These are phyloP conservation scores for Candolleomyces aberdarensis DNA, from an alignment of 768 basidiomycete genomes.

Conservation along the genomic window DNA sequence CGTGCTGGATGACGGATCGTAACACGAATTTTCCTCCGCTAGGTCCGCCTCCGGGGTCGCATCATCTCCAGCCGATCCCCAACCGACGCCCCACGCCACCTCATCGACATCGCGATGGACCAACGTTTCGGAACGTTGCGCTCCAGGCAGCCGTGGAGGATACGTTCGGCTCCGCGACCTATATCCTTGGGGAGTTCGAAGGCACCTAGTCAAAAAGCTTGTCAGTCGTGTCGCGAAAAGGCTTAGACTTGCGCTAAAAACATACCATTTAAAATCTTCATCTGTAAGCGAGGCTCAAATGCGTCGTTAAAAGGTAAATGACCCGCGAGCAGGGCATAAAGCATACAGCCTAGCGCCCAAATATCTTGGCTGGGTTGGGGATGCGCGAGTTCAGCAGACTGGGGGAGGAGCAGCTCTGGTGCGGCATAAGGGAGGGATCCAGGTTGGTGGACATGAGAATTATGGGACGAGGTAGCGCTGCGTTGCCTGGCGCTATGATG, in stretches of 20 bases:
- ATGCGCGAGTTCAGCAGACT: conserved; percentile 32
- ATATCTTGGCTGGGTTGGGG: conserved; percentile 83
- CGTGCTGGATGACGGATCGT: conserved; percentile 17
- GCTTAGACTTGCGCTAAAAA: conserved; percentile 15
- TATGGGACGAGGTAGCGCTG: conserved; percentile 37
- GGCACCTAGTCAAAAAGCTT: conserved; percentile 41
- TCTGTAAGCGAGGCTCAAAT: conserved; percentile 87
- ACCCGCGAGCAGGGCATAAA: conserved; percentile 83
- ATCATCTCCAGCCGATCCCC: conserved; percentile 52
- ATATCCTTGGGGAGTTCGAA: conserved; percentile 57
- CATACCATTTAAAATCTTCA: conserved; percentile 86
- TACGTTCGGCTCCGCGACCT: conserved; percentile 59
- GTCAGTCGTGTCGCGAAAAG: conserved; percentile 8
- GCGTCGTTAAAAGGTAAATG: conserved; percentile 84
- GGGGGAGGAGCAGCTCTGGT: conserved; percentile 79
- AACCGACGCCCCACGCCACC: conserved; percentile 77
- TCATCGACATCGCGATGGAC: conserved; percentile 82
- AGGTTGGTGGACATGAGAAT: conserved; percentile 46
- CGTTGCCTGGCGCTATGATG: conserved; percentile 49
- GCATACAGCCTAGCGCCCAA: conserved; percentile 92
- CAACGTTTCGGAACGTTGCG: conserved; percentile 60
- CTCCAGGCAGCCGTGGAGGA: conserved; percentile 80
- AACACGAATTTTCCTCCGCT: conserved; percentile 7
- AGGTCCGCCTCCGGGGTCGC: conserved; percentile 30
- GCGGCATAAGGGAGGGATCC: conserved; percentile 91